Base-by-base conservation (phyloP, 352 stramenopile species). In the Phytophthora kernoviae region DNA sequence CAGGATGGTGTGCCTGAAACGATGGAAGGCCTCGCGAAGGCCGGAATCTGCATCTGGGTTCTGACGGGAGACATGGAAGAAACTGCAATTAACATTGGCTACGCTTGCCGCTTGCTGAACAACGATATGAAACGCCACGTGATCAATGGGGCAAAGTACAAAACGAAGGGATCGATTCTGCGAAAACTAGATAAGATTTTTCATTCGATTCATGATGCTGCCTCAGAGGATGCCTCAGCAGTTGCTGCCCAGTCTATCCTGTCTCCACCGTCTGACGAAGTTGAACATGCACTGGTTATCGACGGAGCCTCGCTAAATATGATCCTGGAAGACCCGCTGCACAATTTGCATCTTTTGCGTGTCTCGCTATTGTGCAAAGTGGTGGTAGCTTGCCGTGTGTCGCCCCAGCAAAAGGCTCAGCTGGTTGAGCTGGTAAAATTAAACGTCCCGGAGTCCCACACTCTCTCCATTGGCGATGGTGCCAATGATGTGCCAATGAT, bases 351-450 rank as follows among this genome's bases (percentile, higher is more conserved):
- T 57, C 66, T 98, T 32, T 70, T 98, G 11, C 84, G 85, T 20
- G 74, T 96, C 4, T 70, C 89, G 54, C 77, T 84, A 58, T 94
- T 87, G 70, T 99, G 95, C 66, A 93, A 98, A 36, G 94, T 97
- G 10, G 97, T 99, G 1, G 96, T 99, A 53, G 96, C 95, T 24
- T 99, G 97, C 58, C 92, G 98, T 50, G 98, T 99, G 2, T 99
- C 92, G 33, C 97, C 98, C 18, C 89, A 96, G 44, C 98, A 99
- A 71, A 99, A 99, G 71, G 97, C 97, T 6, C 84, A 99, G 44
- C 65, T 99, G 3, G 96, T 99, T 6, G 91, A 98, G 54, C 79
- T 99, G 21, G 96, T 99, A 3, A 94, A 94, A 59, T 52, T 90
- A 9, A 96, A 95, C 51, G 82, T 92, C 11, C 66, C 66, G 0